These are phyloP conservation scores for Macadamia tetraphylla DNA, from an alignment of 164 flowering plant genomes.

Conservation along the genomic window DNA sequence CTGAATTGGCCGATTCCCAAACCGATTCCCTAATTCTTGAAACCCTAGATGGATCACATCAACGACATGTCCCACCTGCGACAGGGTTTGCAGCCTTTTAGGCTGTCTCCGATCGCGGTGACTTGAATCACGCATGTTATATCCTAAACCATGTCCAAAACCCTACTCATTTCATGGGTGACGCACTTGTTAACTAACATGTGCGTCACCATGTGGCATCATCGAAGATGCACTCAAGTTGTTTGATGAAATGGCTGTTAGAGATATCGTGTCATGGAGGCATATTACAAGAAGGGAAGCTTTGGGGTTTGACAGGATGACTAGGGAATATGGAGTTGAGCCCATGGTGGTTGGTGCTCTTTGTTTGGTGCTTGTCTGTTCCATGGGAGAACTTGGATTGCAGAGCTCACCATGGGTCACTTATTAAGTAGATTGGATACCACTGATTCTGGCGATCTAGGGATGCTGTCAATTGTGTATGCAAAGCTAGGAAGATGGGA, in stretches of 20 bases:
- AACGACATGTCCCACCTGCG: slow-evolving; percentile 14
- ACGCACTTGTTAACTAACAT: slow-evolving; percentile 18
- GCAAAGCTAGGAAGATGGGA: slow-evolving; percentile 17
- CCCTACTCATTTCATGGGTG: slow-evolving; percentile 14
- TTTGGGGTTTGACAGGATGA: slow-evolving; percentile 16
- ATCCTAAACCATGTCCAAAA: slow-evolving; percentile 5
- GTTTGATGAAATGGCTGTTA: slow-evolving; percentile 16
- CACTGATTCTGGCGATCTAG: slow-evolving; percentile 14
- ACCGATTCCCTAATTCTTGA: not conserved
- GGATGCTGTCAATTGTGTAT: slow-evolving; percentile 14
- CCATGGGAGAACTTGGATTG: slow-evolving; percentile 10
- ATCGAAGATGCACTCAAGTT: slow-evolving; percentile 11
- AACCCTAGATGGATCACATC: slow-evolving; percentile 4
- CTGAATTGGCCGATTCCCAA: not conserved
- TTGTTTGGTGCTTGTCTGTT: slow-evolving; percentile 14
- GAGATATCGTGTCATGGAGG: slow-evolving; percentile 20
- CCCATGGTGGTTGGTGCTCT: slow-evolving; percentile 15
- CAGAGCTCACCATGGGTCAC: not conserved
- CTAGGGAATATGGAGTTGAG: slow-evolving; percentile 7
- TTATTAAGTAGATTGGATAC: slow-evolving; percentile 7
- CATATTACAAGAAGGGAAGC: slow-evolving; percentile 11
- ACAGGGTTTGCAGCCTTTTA: slow-evolving; percentile 13
- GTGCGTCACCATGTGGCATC: slow-evolving; percentile 21
- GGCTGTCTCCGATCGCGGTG: slow-evolving; percentile 4
- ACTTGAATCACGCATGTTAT: slow-evolving; percentile 10